These are phyloP conservation scores for Aspergillus clavatus DNA, from an alignment of 2,329 filamentous ascomycete species.

Conservation along the genomic window DNA sequence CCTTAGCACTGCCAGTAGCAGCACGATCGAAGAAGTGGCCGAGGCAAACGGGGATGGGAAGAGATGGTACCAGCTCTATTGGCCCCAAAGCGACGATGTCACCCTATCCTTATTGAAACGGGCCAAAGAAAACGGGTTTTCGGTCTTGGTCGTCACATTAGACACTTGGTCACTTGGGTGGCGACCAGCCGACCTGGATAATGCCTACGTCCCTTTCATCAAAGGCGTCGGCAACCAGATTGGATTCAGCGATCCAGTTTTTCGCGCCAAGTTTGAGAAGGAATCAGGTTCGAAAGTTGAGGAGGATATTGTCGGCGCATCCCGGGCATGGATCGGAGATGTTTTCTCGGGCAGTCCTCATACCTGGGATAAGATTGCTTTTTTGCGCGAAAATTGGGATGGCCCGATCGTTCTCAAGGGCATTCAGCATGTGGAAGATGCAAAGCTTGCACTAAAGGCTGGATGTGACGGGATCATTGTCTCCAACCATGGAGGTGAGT, in stretches of 20 bases:
- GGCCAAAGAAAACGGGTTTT: slow-evolving; percentile 59
- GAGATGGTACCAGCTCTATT: slow-evolving; percentile 72
- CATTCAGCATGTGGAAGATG: slow-evolving; percentile 49
- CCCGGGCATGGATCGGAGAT: slow-evolving; percentile 49
- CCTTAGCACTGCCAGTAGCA: slow-evolving; percentile 60
- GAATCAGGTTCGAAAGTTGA: slow-evolving; percentile 44
- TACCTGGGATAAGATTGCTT: slow-evolving; percentile 58
- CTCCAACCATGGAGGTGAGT: slow-evolving; percentile 49
- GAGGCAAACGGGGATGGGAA: slow-evolving; percentile 52
- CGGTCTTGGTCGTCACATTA: slow-evolving; percentile 65
- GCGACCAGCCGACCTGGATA: slow-evolving; percentile 62
- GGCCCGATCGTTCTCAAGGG: slow-evolving; percentile 62
- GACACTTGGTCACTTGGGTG: slow-evolving; percentile 67
- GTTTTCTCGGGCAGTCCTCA: slow-evolving; percentile 52
- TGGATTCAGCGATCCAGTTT: slow-evolving; percentile 64
- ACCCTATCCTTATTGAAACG: slow-evolving; percentile 59
- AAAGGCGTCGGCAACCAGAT: slow-evolving; percentile 55
- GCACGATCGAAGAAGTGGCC: slow-evolving; percentile 63
- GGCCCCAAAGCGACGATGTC: slow-evolving; percentile 62
- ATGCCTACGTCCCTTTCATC: slow-evolving; percentile 51
- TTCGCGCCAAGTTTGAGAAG: slow-evolving; percentile 53
- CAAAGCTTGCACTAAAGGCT: slow-evolving; percentile 40
- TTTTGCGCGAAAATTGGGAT: slow-evolving; percentile 57
- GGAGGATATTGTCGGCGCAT: slow-evolving; percentile 48
- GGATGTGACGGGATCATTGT: slow-evolving; percentile 50